phyloP scores from a whole-genome alignment of 139 green algal species.

The Chlorella sp. region DNA sequence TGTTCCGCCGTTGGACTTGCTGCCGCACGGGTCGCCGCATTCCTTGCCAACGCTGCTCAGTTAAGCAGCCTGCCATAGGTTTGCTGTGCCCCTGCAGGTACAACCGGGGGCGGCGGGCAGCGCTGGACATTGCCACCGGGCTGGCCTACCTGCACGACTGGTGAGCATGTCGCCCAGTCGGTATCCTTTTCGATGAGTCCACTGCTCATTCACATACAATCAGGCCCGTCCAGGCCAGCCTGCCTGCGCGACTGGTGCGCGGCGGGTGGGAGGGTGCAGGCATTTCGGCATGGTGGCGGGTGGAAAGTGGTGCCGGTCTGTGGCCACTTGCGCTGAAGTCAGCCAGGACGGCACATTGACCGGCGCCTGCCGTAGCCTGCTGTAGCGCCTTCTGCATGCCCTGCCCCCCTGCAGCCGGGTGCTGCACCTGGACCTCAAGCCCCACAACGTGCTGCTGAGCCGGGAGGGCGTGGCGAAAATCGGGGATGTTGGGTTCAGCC shows the following conservation, averaged over 20 bases:
- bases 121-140: constrained; percentile 25
- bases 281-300: not conserved
- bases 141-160: constrained; percentile 37
- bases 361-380: not conserved
- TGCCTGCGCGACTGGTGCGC: too few species aligned
- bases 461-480: constrained; percentile 33
- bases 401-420: not conserved
- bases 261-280: not conserved
- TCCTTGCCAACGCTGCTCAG: not conserved
- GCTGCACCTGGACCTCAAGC: constrained; percentile 34
- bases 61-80: too few species aligned
- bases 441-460: constrained; percentile 36
- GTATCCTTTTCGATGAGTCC: not conserved
- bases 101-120: constrained; percentile 9
- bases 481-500: constrained; percentile 33
- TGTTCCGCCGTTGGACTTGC: not conserved
- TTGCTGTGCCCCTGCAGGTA: not conserved
- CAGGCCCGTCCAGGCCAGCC: too few species aligned
- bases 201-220: not conserved
- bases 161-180: not conserved
- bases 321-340: too few species aligned
- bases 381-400: not conserved
- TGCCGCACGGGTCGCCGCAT: too few species aligned
- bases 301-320: not conserved
- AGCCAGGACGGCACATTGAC: too few species aligned